These are phyloP conservation scores for Petunia secreta DNA, from an alignment of 257 asterid species.

Conservation along the genomic window DNA sequence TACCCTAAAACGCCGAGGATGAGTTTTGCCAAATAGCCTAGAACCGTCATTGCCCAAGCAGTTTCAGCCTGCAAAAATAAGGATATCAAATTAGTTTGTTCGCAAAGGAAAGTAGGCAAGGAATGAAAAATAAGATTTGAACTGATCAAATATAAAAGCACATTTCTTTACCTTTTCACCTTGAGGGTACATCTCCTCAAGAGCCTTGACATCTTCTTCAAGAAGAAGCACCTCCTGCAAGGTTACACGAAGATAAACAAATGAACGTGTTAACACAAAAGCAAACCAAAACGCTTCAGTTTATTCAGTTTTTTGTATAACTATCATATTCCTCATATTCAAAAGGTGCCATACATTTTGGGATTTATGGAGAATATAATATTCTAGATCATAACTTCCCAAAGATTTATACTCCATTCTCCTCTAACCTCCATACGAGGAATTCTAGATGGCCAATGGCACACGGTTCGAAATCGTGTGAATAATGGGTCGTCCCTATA, in stretches of 20 bases:
- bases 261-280: background rate
- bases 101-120: background rate
- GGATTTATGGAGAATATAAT: background rate
- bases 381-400: background rate
- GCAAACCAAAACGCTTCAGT: background rate
- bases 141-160: constrained; percentile 20
- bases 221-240: constrained; percentile 86
- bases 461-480: too few species aligned
- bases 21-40: constrained; percentile 90
- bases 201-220: constrained; percentile 92
- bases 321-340: background rate
- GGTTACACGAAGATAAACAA: constrained; percentile 3
- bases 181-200: constrained; percentile 99
- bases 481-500: too few species aligned
- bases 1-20: constrained; percentile 91
- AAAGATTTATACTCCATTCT: background rate
- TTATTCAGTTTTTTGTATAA: too few species aligned
- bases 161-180: constrained; percentile 85
- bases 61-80: constrained; percentile 81
- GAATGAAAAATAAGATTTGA: background rate
- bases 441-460: too few species aligned
- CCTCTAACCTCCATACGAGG: background rate
- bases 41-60: constrained; percentile 96
- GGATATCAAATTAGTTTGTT: constrained; percentile 20
- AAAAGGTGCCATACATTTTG: background rate